Conservation (phyloP, 768 basidiomycete species). For the Lentinula detonsa region DNA sequence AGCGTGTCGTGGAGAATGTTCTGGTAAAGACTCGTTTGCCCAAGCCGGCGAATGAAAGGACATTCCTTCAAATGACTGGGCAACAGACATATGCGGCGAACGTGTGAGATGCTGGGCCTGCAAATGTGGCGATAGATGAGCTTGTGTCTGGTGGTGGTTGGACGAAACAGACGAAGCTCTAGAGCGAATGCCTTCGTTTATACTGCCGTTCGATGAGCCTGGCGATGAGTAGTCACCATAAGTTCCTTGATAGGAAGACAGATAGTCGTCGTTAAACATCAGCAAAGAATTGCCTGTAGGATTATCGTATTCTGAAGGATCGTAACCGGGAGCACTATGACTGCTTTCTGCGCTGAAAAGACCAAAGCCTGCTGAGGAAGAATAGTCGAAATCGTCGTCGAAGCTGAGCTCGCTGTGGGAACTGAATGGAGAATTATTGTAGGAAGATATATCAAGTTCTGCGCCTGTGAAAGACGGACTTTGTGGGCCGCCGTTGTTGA, state of each 20-base stretch:
- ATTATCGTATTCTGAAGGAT: constrained; percentile 68
- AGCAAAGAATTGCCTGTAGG: constrained; percentile 46
- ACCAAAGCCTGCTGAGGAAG: constrained; percentile 26
- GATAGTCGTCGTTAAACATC: constrained; percentile 52
- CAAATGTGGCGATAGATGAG: constrained; percentile 2
- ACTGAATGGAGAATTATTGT: constrained; percentile 69
- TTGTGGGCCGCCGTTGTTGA: constrained; percentile 29
- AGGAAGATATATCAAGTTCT: constrained; percentile 27
- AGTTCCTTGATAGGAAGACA: constrained; percentile 28
- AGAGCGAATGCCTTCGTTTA: constrained; percentile 41
- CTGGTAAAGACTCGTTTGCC: constrained; percentile 41
- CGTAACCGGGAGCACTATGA: constrained; percentile 40
- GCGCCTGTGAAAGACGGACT: constrained; percentile 51
- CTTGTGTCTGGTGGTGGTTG: constrained; percentile 30
- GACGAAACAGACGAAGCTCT: constrained; percentile 69
- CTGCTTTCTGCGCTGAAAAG: constrained; percentile 36
- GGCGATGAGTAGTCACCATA: constrained; percentile 34
- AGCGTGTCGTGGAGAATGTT: constrained; percentile 22
- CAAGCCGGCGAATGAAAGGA: constrained; percentile 63
- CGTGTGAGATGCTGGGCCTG: constrained; percentile 24
- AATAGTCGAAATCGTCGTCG: constrained; percentile 35
- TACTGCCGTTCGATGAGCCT: constrained; percentile 42
- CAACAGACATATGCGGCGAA: constrained; percentile 53
- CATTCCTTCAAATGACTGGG: constrained; percentile 55
- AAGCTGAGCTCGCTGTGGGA: constrained; percentile 60